Percentiles rank a stretch among this genome's conserved stretches.
These are phyloP conservation scores for Stagonosporopsis vannaccii DNA, from an alignment of 2,329 filamentous ascomycete genomes.

Conservation along the genomic window DNA sequence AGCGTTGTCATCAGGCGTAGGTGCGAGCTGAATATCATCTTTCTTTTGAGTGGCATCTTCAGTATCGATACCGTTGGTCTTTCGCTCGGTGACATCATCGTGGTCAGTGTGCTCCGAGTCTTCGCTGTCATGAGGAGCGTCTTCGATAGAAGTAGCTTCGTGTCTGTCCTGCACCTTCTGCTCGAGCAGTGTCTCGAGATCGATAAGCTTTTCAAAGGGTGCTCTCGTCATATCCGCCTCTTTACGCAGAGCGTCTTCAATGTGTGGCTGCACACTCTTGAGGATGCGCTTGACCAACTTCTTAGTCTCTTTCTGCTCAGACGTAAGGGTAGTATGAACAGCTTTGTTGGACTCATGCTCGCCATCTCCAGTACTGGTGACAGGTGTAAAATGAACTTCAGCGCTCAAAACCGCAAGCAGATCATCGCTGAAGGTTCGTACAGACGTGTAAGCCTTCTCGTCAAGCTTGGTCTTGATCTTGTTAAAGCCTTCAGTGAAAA, in stretches of 20 bases:
- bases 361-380: constrained; percentile 49
- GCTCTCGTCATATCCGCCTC: constrained; percentile 82
- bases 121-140: constrained; percentile 31
- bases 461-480: constrained; percentile 61
- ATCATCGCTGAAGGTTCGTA: constrained; percentile 67
- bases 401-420: constrained; percentile 64
- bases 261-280: constrained; percentile 77
- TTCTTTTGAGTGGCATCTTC: constrained; percentile 26
- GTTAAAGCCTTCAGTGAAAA: constrained; percentile 63
- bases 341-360: constrained; percentile 53
- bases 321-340: constrained; percentile 51
- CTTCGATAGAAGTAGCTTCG: constrained; percentile 43
- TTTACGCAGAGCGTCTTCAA: constrained; percentile 78
- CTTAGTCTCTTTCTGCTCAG: constrained; percentile 80
- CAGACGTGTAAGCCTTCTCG: constrained; percentile 66
- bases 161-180: constrained; percentile 64
- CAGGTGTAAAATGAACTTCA: constrained; percentile 59
- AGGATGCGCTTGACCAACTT: constrained; percentile 89
- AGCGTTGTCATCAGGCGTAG: constrained; percentile 46
- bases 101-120: constrained; percentile 25
- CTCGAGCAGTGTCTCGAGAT: constrained; percentile 77
- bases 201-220: constrained; percentile 73
- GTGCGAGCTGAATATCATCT: constrained; percentile 39
- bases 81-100: constrained; percentile 21
- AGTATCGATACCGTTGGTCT: constrained; percentile 21